Percentiles rank a stretch among this genome's conserved stretches.
Evolutionary conservation across 2,329 filamentous ascomycete species (phyloP).

Genomic region (Ilyonectria sp.): DNA sequence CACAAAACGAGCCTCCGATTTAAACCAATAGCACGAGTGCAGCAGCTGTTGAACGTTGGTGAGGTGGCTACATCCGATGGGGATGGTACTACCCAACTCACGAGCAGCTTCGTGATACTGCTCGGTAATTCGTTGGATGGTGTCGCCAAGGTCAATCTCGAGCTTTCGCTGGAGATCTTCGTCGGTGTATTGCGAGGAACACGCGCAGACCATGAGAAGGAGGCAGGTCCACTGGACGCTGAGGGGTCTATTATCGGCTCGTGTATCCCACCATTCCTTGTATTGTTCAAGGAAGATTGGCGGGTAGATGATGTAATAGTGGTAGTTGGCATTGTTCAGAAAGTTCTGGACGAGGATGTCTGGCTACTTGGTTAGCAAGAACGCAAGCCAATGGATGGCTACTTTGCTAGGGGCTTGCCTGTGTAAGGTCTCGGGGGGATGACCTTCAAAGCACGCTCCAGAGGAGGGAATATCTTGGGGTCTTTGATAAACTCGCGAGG

Average conservation of each 20-base stretch:
- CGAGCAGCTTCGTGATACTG: conserved; percentile 53
- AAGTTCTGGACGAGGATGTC: conserved; percentile 57
- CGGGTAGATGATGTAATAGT: conserved; percentile 58
- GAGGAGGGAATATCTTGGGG: conserved; percentile 45
- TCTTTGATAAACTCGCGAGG: conserved; percentile 44
- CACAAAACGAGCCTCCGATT: conserved; percentile 54
- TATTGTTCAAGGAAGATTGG: conserved; percentile 55
- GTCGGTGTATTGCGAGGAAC: conserved; percentile 53
- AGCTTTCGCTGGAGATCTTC: conserved; percentile 50
- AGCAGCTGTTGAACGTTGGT: conserved; percentile 54
- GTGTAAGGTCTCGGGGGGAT: conserved; percentile 54
- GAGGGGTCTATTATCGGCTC: conserved; percentile 50
- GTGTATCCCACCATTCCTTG: conserved; percentile 53
- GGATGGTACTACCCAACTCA: conserved; percentile 52
- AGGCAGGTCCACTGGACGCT: conserved; percentile 57
- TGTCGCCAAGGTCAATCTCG: conserved; percentile 50
- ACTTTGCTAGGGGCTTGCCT: conserved; percentile 45
- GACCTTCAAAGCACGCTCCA: conserved; percentile 51
- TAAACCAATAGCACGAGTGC: conserved; percentile 57
- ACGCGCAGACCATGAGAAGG: conserved; percentile 57
- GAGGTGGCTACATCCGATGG: conserved; percentile 52
- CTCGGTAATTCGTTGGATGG: conserved; percentile 49
- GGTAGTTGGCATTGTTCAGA: conserved; percentile 55
- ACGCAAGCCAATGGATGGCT: neutral
- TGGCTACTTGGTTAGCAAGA: conserved; percentile 35